phyloP scores from a whole-genome alignment of 257 asterid genomes.

The Solanum megistacrolobum region DNA sequence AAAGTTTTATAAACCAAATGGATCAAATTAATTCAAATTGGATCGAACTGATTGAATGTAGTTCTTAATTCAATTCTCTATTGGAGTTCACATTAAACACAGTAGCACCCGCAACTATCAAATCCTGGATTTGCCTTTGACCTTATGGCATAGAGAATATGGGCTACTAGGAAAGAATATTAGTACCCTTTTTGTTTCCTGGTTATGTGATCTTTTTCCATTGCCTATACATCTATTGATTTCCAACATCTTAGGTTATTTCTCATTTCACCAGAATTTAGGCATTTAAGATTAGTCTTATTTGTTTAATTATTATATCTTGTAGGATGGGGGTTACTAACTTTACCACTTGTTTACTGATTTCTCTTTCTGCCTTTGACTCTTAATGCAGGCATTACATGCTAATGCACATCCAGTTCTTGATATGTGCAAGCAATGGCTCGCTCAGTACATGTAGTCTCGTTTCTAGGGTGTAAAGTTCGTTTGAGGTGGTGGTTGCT shows the following conservation, averaged over 20 bases:
- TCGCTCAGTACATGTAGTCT: conserved; percentile 81
- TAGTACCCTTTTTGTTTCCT: neutral
- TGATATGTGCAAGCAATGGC: conserved; percentile 98
- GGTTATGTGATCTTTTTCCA: neutral
- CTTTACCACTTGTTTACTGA: neutral
- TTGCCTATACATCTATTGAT: neutral
- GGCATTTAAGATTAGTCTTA: neutral
- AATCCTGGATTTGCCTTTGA: neutral
- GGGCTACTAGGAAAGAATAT: neutral
- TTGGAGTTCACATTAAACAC: neutral
- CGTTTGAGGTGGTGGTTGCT: conserved; percentile 12
- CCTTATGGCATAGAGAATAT: neutral
- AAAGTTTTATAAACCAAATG: neutral
- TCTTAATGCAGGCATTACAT: conserved; percentile 67
- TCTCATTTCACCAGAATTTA: neutral
- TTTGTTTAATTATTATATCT: neutral
- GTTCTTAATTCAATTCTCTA: neutral
- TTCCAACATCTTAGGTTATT: neutral
- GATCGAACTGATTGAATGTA: neutral
- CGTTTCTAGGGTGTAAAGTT: conserved; percentile 3
- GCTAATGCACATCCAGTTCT: conserved; percentile 97
- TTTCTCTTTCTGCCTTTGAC: neutral
- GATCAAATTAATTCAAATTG: neutral
- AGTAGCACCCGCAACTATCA: neutral
- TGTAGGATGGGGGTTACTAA: neutral